These are phyloP conservation scores for Pseudogymnoascus sp. DNA, from an alignment of 2,329 filamentous ascomycete genomes.

Conservation along the genomic window DNA sequence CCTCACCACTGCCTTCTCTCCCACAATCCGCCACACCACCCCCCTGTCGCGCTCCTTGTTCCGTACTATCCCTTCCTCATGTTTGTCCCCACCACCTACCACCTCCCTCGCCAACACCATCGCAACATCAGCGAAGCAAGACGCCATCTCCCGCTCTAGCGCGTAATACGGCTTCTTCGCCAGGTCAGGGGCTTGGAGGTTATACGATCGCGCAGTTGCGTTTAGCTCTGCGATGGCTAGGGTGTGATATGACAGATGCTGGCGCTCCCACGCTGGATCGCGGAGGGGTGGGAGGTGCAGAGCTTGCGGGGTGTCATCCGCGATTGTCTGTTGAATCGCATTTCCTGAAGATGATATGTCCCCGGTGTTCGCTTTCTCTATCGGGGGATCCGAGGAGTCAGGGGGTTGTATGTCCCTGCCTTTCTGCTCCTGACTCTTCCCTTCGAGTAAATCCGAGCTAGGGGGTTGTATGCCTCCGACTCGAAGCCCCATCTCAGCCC, in stretches of 20 bases:
- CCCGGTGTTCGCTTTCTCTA: neutral
- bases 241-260: slow-evolving; percentile 66
- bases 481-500: slow-evolving; percentile 49
- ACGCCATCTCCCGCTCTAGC: slow-evolving; percentile 69
- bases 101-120: slow-evolving; percentile 67
- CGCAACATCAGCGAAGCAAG: slow-evolving; percentile 80
- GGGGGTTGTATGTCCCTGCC: slow-evolving; percentile 34
- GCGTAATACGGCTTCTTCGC: slow-evolving; percentile 90
- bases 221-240: slow-evolving; percentile 74
- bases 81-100: slow-evolving; percentile 50
- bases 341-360: no score
- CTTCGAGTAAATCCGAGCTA: no score
- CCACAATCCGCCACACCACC: slow-evolving; percentile 53
- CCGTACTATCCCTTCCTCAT: slow-evolving; percentile 34
- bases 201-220: slow-evolving; percentile 73
- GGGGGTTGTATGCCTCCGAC: no score
- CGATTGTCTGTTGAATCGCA: no score
- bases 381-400: no score
- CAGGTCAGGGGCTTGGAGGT: slow-evolving; percentile 84
- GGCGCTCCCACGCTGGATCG: slow-evolving; percentile 64
- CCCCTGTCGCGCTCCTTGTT: slow-evolving; percentile 37
- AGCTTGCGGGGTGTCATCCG: no score
- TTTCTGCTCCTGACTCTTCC: slow-evolving; percentile 30
- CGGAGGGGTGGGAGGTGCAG: slow-evolving; percentile 56
- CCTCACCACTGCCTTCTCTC: slow-evolving; percentile 51